phyloP scores from a whole-genome alignment of 768 basidiomycete species.

The Epithele typhae region DNA sequence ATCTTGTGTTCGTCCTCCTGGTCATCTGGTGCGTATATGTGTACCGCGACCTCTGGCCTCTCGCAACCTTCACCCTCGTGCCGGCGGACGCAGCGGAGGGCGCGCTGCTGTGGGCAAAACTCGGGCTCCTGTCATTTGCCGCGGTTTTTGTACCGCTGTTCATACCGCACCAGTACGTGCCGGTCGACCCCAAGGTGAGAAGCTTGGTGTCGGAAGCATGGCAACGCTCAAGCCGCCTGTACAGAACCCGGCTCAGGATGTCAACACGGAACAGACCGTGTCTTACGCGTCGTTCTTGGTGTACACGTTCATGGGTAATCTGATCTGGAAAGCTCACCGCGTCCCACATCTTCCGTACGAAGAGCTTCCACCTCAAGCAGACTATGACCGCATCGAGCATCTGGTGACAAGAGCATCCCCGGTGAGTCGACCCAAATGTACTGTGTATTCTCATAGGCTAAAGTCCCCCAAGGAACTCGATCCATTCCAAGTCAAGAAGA shows the following conservation, averaged over 20 bases:
- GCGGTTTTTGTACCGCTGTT: slow-evolving; percentile 49
- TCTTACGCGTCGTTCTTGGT: slow-evolving; percentile 30
- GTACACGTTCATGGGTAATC: slow-evolving; percentile 52
- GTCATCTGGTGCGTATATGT: slow-evolving; percentile 43
- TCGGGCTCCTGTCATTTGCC: slow-evolving; percentile 40
- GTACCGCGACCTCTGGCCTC: slow-evolving; percentile 59
- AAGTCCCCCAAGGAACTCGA: slow-evolving; percentile 23
- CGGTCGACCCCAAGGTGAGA: slow-evolving; percentile 48
- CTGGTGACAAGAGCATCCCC: slow-evolving; percentile 30
- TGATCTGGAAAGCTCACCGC: slow-evolving; percentile 40
- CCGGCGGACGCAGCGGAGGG: slow-evolving; percentile 50
- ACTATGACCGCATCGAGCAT: slow-evolving; percentile 36
- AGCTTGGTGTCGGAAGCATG: no score
- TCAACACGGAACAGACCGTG: slow-evolving; percentile 29
- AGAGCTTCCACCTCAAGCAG: slow-evolving; percentile 44
- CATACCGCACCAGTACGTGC: slow-evolving; percentile 53
- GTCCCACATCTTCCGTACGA: slow-evolving; percentile 39
- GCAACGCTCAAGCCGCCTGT: no score
- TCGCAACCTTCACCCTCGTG: slow-evolving; percentile 44
- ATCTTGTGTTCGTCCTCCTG: slow-evolving; percentile 46
- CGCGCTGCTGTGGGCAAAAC: slow-evolving; percentile 48
- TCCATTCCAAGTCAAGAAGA: slow-evolving; percentile 20
- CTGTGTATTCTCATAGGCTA: no score
- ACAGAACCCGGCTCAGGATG: slow-evolving; percentile 21
- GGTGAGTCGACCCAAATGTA: slow-evolving; percentile 26